A percentile compares a stretch with the other conserved stretches of the same genome.
phyloP scores from a whole-genome alignment of 768 basidiomycete species.

The Agaricus blazei region DNA sequence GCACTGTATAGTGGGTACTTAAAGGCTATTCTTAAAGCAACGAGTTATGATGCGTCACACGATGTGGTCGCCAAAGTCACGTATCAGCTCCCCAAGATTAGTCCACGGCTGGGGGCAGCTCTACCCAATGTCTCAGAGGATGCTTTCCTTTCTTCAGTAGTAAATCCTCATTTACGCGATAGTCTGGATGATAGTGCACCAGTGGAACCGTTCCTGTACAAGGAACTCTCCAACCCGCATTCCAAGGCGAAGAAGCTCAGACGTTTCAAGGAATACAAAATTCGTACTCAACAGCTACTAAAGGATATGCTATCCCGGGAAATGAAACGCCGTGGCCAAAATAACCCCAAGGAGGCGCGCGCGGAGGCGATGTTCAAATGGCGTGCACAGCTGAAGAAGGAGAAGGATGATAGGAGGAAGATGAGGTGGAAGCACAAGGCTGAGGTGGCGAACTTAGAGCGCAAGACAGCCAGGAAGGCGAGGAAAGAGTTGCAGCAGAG shows the following conservation, averaged over 20 bases:
- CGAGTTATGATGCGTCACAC: constrained; percentile 58
- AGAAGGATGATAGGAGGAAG: constrained; percentile 58
- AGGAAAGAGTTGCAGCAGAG: constrained; percentile 49
- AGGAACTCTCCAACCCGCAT: constrained; percentile 78
- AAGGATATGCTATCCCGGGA: constrained; percentile 51
- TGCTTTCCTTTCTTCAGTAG: constrained; percentile 53
- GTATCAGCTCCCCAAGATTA: constrained; percentile 58
- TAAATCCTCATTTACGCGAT: constrained; percentile 43
- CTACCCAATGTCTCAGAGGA: constrained; percentile 43
- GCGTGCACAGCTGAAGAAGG: constrained; percentile 51
- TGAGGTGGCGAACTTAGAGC: constrained; percentile 45
- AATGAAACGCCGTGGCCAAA: constrained; percentile 51
- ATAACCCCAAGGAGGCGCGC: constrained; percentile 55
- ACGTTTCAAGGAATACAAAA: constrained; percentile 62
- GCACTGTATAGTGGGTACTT: not conserved
- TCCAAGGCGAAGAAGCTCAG: constrained; percentile 77
- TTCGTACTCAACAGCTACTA: constrained; percentile 43
- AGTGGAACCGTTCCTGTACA: constrained; percentile 58
- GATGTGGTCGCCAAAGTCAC: constrained; percentile 65
- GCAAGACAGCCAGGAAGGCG: constrained; percentile 50
- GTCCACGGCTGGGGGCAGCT: constrained; percentile 27
- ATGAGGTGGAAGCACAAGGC: constrained; percentile 48
- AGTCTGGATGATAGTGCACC: constrained; percentile 49
- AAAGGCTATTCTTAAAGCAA: constrained; percentile 29
- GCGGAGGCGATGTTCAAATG: constrained; percentile 77